phyloP scores from a whole-genome alignment of 768 basidiomycete genomes.

The Mycena albidolilacea region DNA sequence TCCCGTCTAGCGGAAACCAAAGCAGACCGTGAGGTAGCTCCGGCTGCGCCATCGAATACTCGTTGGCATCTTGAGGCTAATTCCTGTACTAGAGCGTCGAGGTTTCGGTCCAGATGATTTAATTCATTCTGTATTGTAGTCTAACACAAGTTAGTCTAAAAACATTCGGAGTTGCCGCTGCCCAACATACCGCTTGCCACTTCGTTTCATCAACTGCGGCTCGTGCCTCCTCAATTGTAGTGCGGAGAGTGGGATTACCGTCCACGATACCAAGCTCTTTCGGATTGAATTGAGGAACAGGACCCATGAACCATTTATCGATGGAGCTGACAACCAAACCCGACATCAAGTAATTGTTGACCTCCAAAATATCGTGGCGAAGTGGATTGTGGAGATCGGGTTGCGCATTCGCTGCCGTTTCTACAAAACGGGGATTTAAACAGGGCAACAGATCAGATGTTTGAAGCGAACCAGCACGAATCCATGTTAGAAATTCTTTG shows the following conservation, averaged over 20 bases:
- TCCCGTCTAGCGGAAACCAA: constrained; percentile 52
- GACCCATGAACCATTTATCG: constrained; percentile 87
- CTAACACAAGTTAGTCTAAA: constrained; percentile 53
- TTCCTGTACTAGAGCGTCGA: constrained; percentile 75
- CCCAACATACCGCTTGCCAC: constrained; percentile 67
- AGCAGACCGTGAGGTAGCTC: constrained; percentile 76
- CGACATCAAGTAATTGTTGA: constrained; percentile 83
- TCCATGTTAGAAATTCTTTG: constrained; percentile 84
- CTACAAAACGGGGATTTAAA: constrained; percentile 47
- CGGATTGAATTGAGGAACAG: constrained; percentile 65
- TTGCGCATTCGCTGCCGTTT: constrained; percentile 67
- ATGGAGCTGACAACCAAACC: constrained; percentile 78
- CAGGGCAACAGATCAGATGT: constrained; percentile 30
- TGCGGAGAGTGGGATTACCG: constrained; percentile 51
- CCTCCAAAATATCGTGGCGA: constrained; percentile 84
- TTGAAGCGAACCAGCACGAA: constrained; percentile 73
- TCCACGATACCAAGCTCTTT: constrained; percentile 64
- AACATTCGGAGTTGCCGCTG: constrained; percentile 43
- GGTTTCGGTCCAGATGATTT: constrained; percentile 75
- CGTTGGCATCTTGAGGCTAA: constrained; percentile 72
- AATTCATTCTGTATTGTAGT: constrained; percentile 64
- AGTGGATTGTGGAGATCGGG: constrained; percentile 66
- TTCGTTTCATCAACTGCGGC: constrained; percentile 62
- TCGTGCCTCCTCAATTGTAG: constrained; percentile 64
- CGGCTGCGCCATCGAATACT: constrained; percentile 74